These are phyloP conservation scores for Piper longum DNA, from an alignment of 164 flowering plant genomes.

Conservation along the genomic window DNA sequence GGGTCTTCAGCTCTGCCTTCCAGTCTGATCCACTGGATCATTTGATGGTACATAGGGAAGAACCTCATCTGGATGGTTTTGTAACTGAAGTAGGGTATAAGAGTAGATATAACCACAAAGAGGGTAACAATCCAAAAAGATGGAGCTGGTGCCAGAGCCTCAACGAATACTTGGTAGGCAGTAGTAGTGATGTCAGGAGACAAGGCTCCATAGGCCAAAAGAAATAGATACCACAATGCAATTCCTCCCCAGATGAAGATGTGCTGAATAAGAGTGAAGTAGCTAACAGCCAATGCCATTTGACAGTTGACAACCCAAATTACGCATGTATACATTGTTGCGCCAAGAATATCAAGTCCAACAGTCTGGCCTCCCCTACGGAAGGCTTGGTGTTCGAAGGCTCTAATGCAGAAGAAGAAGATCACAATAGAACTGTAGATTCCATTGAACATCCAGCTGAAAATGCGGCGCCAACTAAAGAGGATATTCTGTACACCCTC, in stretches of 20 bases:
- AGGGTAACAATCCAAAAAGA: slow-evolving; percentile 44
- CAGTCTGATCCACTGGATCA: slow-evolving; percentile 23
- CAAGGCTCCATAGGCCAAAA: slow-evolving; percentile 43
- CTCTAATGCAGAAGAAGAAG: slow-evolving; percentile 39
- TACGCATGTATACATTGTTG: slow-evolving; percentile 55
- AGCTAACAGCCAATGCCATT: slow-evolving; percentile 61
- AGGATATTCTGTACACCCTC: slow-evolving; percentile 65
- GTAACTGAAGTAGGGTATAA: slow-evolving; percentile 42
- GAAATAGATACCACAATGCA: slow-evolving; percentile 53
- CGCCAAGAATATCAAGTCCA: slow-evolving; percentile 45
- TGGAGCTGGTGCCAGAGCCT: slow-evolving; percentile 50
- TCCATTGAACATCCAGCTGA: slow-evolving; percentile 84
- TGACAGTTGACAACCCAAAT: slow-evolving; percentile 84
- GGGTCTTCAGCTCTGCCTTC: slow-evolving; percentile 5
- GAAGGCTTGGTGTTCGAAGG: slow-evolving; percentile 38
- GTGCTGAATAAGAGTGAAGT: slow-evolving; percentile 90
- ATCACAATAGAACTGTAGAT: slow-evolving; percentile 44
- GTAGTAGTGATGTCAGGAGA: slow-evolving; percentile 48
- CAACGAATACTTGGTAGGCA: slow-evolving; percentile 51
- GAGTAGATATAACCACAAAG: slow-evolving; percentile 36
- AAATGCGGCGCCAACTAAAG: slow-evolving; percentile 68
- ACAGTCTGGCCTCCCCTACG: slow-evolving; percentile 45
- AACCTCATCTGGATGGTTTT: slow-evolving; percentile 43
- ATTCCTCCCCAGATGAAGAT: slow-evolving; percentile 84
- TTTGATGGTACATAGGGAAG: slow-evolving; percentile 56